Base-by-base conservation (phyloP, 2,329 filamentous ascomycete genomes). In the Sporothrix globosa region DNA sequence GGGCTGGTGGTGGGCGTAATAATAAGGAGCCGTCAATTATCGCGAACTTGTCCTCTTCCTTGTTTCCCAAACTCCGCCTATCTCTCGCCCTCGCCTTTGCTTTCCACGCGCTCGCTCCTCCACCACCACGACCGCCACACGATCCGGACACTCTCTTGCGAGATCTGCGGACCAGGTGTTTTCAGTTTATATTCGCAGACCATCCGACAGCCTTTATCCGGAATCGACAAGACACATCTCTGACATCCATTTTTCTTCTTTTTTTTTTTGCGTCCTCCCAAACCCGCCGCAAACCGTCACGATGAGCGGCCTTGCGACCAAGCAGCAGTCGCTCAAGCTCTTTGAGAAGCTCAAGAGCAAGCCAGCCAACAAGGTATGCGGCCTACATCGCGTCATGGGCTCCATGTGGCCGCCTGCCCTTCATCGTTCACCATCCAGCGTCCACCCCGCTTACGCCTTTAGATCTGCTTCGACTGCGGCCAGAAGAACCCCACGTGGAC, bases 401-500 rank as follows among this genome's bases (percentile, higher is more conserved):
- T n/a, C 39, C 17, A 34, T 6, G 34, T 44, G 41, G 17, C 13
- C 44, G 4, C 30, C 10, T 14, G 11, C 17, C 71, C 53, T 48
- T 21, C 19, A 58, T 24, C 24, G 14, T 13, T 66, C 19, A 30
- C 69, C 48, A 17, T 44, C 63, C 54, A 39, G 41, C 30, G 34
- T 19, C 50, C 24, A 11, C 48, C 14, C 17, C 27, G 14, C 65
- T 67, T 11, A 66, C 65, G 19, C 48, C 30, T 19, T 44, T 77
- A 97, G 94, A 88, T 97, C 84, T 99, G 96, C 87, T 99, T 99
- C 83, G 96, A 99, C 83, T 99, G 96, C 82, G 90, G 92, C 79
- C 91, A 93, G 77, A 98, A 98, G 83, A 97, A 97, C 79, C 96
- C 96, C 73, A 98, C 96, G 71, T 99, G 96, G 96, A 97, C 94